A percentile compares a stretch with the other conserved stretches of the same genome.
phyloP scores from a whole-genome alignment of 192 early-diverging fungal genomes.

The Backusella morwellensis region DNA sequence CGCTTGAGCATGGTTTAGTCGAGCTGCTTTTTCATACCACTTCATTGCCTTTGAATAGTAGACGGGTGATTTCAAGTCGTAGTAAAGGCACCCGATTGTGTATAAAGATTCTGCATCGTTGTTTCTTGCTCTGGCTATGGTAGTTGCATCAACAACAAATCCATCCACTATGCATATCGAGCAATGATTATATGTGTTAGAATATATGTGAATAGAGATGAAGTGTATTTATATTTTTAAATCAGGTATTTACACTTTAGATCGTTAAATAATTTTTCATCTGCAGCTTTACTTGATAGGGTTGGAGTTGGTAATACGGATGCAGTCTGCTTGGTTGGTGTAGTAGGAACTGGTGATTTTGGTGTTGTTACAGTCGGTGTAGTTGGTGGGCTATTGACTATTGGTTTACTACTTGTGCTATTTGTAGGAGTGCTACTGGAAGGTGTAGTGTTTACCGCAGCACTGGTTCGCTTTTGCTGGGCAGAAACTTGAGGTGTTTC shows the following conservation, averaged over 20 bases:
- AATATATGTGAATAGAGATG: neutral
- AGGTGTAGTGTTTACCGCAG: neutral
- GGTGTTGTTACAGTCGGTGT: neutral
- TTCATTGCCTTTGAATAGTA: conserved; percentile 27
- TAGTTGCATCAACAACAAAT: neutral
- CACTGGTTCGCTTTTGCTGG: neutral
- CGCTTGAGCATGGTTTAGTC: conserved; percentile 56
- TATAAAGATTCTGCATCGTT: neutral
- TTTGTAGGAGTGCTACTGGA: neutral
- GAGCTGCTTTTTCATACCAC: conserved; percentile 63
- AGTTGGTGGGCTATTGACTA: neutral
- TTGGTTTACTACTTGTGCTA: neutral
- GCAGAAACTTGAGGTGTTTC: neutral
- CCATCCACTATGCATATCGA: neutral
- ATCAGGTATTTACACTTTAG: neutral
- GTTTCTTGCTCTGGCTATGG: neutral
- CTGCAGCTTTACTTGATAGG: neutral
- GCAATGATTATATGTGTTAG: neutral
- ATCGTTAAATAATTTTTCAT: neutral
- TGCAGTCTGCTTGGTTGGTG: neutral
- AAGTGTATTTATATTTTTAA: neutral
- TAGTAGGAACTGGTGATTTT: neutral
- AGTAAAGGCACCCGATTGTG: neutral
- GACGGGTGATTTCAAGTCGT: neutral
- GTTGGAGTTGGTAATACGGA: neutral